Conservation (phyloP, 768 basidiomycete genomes). For the Crucibulum laeve region DNA sequence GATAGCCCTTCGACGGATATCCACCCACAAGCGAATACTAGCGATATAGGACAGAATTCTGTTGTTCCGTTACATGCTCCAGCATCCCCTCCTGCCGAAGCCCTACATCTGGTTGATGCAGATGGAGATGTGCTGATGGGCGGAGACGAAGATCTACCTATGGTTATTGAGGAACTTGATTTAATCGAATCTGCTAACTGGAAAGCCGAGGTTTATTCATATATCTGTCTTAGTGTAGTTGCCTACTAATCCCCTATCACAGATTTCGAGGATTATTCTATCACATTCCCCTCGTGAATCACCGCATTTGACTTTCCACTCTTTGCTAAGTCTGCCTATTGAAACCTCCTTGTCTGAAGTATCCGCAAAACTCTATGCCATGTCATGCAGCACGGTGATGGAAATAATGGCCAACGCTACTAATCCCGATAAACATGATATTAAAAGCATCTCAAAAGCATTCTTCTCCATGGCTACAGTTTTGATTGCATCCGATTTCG, state of each 20-base stretch:
- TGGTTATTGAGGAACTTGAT: slow-evolving; percentile 24
- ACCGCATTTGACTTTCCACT: slow-evolving; percentile 44
- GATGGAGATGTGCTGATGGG: slow-evolving; percentile 31
- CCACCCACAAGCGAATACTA: not conserved
- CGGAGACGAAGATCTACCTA: slow-evolving; percentile 23
- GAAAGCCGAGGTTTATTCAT: slow-evolving; percentile 48
- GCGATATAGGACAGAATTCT: too few species aligned
- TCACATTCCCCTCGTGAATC: slow-evolving; percentile 43
- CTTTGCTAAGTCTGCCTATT: slow-evolving; percentile 37
- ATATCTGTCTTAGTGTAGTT: not conserved
- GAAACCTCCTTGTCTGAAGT: slow-evolving; percentile 9
- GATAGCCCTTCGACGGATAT: not conserved
- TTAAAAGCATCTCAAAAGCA: slow-evolving; percentile 26
- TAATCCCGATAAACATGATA: slow-evolving; percentile 25
- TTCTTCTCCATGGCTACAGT: slow-evolving; percentile 34
- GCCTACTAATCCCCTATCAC: slow-evolving; percentile 3
- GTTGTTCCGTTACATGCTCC: too few species aligned
- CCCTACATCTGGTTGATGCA: slow-evolving; percentile 9
- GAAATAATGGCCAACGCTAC: slow-evolving; percentile 37
- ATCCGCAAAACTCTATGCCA: slow-evolving; percentile 26
- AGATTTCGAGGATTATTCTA: slow-evolving; percentile 62
- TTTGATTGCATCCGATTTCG: slow-evolving; percentile 33
- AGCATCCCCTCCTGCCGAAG: not conserved
- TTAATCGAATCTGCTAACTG: slow-evolving; percentile 41
- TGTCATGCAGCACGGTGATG: slow-evolving; percentile 38